Evolutionary conservation across 805 yeast species (phyloP), one percentile per base, ranked within the genome.

Genomic region (Kluyveromyces siamensis): DNA sequence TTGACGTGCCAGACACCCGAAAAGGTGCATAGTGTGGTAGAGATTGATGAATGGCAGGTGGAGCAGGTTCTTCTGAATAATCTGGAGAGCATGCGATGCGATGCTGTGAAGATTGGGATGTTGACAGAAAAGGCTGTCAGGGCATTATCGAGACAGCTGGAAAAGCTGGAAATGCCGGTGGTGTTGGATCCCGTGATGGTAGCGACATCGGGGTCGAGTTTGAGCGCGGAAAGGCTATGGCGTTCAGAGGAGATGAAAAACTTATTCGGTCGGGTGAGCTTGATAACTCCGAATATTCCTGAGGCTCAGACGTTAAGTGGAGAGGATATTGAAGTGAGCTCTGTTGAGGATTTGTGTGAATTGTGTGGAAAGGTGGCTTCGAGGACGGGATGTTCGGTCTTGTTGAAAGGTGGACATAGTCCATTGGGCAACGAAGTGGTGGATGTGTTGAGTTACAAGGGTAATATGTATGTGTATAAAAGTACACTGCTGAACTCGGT

Each of bases 161-260:
- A 65, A 2, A 76, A 73, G 0, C 65, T 85, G 40, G 55, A 62
- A 33, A 55, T 65, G 39, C 63, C 66, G 21, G 55, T 87, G 18
- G 80, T 87, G 1, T 72, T 88, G 40, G 96, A 88, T 61, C 95
- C 96, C 0, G 96, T 88, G 6, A 76, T 88, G 77, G 81, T 84
- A 9, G 80, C 93, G 3, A 86, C 96, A 0, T 80, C 93, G 0
- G 96, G 96, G 1, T 74, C 78, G 17, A 60, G 68, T 2, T 68
- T 89, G 40, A 72, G 81, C 30, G 76, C 73, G 36, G 70, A 54
- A 9, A 56, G 55, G 8, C 40, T 61, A 11, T 58, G 71, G 33
- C 66, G 70, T 0, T 43, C 45, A 8, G 6, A 21, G 5, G 76
- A 77, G 2, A 64, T 81, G 55, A 61, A 64, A 10, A 62, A 64